phyloP scores from a whole-genome alignment of 2,329 filamentous ascomycete genomes.

The Magnaporthiopsis incrustans region DNA sequence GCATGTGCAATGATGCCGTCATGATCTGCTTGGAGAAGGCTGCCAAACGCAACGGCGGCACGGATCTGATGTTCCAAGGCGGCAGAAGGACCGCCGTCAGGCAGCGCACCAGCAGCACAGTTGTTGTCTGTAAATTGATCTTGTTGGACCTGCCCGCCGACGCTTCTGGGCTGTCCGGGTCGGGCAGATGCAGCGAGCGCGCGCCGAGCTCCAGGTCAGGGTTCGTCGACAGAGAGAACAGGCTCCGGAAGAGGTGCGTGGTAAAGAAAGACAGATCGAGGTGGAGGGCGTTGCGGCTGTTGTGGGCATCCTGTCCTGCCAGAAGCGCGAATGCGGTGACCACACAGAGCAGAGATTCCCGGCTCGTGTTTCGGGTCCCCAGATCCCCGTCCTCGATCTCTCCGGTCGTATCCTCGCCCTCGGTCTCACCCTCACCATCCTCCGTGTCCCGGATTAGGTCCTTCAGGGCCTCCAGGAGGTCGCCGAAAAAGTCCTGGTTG shows the following conservation, averaged over 20 bases:
- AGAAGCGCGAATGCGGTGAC: constrained; percentile 96
- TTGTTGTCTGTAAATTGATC: constrained; percentile 92
- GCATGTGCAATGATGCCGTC: constrained; percentile 72
- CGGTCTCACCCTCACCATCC: constrained; percentile 38
- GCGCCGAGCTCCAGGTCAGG: constrained; percentile 77
- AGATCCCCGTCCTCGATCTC: constrained; percentile 33
- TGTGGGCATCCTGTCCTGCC: constrained; percentile 85
- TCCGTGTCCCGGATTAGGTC: constrained; percentile 76
- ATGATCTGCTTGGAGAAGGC: constrained; percentile 90
- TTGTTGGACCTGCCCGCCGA: constrained; percentile 41
- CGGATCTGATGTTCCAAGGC: constrained; percentile 59
- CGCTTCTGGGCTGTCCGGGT: constrained; percentile 47
- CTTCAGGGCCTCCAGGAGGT: constrained; percentile 87
- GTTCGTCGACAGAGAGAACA: constrained; percentile 71
- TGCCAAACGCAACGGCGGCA: constrained; percentile 78
- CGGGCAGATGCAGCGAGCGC: constrained; percentile 63
- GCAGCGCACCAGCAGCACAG: constrained; percentile 82
- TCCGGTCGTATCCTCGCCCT: constrained; percentile 36
- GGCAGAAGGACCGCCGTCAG: constrained; percentile 77
- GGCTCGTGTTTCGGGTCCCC: constrained; percentile 61
- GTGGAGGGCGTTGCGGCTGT: constrained; percentile 70
- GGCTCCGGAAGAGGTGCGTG: constrained; percentile 80
- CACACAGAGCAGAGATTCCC: constrained; percentile 86
- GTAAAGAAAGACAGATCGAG: constrained; percentile 95
- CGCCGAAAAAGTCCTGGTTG: constrained; percentile 98